Conservation (phyloP, 495 filamentous ascomycete species). For the Acidiella bohemica region DNA sequence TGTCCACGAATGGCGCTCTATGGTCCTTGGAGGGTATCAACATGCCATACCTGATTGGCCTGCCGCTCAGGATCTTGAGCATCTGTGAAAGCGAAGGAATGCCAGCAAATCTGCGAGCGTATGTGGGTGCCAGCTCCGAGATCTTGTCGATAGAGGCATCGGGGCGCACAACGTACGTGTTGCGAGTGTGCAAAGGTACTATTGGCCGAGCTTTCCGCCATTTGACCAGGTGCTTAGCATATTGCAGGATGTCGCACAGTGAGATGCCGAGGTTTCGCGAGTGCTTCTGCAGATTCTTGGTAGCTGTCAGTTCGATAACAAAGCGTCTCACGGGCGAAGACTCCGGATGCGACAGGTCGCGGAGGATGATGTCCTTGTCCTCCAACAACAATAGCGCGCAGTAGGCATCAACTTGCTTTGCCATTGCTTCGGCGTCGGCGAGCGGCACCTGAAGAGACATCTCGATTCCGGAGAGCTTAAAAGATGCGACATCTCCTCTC, state of each 20-base stretch:
- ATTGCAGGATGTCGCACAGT: slow-evolving; percentile 63
- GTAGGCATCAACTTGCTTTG: slow-evolving; percentile 60
- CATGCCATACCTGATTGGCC: slow-evolving; percentile 62
- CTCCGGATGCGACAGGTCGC: slow-evolving; percentile 68
- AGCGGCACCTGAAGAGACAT: slow-evolving; percentile 56
- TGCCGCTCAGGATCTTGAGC: slow-evolving; percentile 59
- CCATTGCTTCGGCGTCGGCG: slow-evolving; percentile 57
- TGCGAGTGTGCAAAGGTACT: slow-evolving; percentile 73
- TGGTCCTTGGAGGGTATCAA: slow-evolving; percentile 84
- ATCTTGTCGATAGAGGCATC: slow-evolving; percentile 73
- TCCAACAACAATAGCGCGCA: slow-evolving; percentile 76
- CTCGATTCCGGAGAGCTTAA: slow-evolving; percentile 8
- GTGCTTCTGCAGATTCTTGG: slow-evolving; percentile 51
- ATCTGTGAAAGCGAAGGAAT: slow-evolving; percentile 73
- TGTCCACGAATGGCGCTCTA: slow-evolving; percentile 70
- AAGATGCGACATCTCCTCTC: slow-evolving; percentile 9
- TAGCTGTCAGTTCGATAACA: slow-evolving; percentile 69
- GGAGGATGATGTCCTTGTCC: slow-evolving; percentile 67
- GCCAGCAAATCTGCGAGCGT: slow-evolving; percentile 62
- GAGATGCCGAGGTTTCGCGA: slow-evolving; percentile 58
- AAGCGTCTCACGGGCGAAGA: slow-evolving; percentile 66
- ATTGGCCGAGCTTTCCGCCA: slow-evolving; percentile 89
- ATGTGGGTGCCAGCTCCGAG: slow-evolving; percentile 54
- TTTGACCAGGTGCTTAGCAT: slow-evolving; percentile 84
- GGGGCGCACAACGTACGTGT: slow-evolving; percentile 87